phyloP scores from a whole-genome alignment of 306 rosid genomes.

The Glycyrrhiza uralensis region DNA sequence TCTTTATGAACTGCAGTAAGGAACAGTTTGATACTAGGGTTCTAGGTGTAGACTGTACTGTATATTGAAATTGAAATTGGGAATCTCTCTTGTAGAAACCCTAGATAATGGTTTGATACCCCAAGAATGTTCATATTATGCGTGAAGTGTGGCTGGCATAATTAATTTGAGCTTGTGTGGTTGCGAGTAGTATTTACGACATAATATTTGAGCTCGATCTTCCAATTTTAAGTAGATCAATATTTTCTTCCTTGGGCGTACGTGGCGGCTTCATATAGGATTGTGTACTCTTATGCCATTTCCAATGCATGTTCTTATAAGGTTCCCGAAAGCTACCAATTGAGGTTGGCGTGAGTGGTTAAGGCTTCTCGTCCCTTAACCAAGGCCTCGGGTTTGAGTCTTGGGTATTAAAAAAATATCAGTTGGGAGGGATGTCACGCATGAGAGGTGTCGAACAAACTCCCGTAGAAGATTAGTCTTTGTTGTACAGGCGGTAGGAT shows the following conservation, averaged over 20 bases:
- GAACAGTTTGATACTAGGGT: neutral
- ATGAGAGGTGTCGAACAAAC: too few species aligned
- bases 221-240: neutral
- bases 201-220: neutral
- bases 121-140: neutral
- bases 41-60: slow-evolving; percentile 2
- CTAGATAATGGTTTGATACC: neutral
- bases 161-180: neutral
- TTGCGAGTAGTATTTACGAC: neutral
- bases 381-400: too few species aligned
- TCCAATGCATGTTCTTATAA: too few species aligned
- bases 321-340: too few species aligned
- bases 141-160: neutral
- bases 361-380: too few species aligned
- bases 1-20: neutral
- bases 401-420: too few species aligned
- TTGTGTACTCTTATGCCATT: too few species aligned
- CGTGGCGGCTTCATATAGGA: neutral
- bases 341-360: too few species aligned
- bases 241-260: too few species aligned
- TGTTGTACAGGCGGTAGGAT: too few species aligned
- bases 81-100: neutral
- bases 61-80: neutral
- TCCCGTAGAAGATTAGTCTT: too few species aligned
- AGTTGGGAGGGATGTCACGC: too few species aligned